Base-by-base conservation (phyloP, 306 rosid species). In the Trifolium dubium region DNA sequence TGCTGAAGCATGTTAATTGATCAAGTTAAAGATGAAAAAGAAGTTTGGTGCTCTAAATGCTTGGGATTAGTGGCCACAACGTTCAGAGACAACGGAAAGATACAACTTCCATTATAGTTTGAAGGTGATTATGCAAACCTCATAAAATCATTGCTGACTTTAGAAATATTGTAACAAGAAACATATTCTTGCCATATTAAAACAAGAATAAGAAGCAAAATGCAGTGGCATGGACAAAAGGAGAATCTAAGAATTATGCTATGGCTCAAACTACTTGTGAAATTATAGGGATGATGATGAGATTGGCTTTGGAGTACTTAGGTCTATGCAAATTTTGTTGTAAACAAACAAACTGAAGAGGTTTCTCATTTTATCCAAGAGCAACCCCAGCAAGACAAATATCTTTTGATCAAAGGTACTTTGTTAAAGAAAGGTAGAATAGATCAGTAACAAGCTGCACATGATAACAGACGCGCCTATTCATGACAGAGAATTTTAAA, bases 1-100 rank as follows among this genome's bases (percentile, higher is more conserved):
- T 72, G 64, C 71, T 63, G 62, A 80, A 84, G 82, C 44, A 76
- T 67, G 69, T 72, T 62, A 61, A 80, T 54, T 62, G 51, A 41
- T 77, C 54, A 31, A 77, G 63, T 65, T 69, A 84, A 77, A 73
- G 69, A 77, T 55, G 80, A 67, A 77, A 74, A 72, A 63, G 56
- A 47, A 75, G 71, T 70, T 69, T 35, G 40, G 67, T 17, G 64
- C 71, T 75, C 78, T 58, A 75, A 31, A 59, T 46, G 64, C 59
- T 68, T 61, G 51, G 55, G 72, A 74, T 73, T 8, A 62, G 41
- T 43, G 66, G 14, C 50, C 73, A 41, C 53, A 53, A 50, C 41
- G 68, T 60, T 76, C 35, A 62, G 75, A 55, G 51, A 67, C 53
- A 65, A 12, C 67, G 44, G 43, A 41, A 51, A 50, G 61, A 66